Evolutionary conservation across 75 land plant species (phyloP).

Genomic region (Adiantum capillusveneris): DNA sequence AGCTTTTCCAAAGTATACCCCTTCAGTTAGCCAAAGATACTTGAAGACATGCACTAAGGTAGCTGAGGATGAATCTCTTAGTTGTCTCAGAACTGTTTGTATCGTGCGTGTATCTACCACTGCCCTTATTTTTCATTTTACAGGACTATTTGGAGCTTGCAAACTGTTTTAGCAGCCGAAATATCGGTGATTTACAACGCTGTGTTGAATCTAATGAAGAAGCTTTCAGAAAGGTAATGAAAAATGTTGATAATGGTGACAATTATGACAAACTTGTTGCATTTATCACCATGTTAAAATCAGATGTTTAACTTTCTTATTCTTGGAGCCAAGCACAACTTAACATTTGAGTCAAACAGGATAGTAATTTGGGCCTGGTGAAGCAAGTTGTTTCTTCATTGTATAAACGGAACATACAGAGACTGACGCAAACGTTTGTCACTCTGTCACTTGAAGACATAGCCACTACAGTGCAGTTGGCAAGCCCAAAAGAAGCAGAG

Average conservation of each 20-base stretch:
- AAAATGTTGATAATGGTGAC: conserved; percentile 12
- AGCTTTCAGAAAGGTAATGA: conserved; percentile 61
- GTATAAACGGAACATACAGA: conserved; percentile 90
- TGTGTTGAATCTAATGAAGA: conserved; percentile 49
- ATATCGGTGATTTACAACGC: conserved; percentile 56
- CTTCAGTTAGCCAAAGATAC: conserved; percentile 71
- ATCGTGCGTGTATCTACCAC: neutral
- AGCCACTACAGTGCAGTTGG: conserved; percentile 77
- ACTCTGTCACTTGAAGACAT: conserved; percentile 97
- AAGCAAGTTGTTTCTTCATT: conserved; percentile 92
- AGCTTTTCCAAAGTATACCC: conserved; percentile 84
- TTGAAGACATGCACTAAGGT: conserved; percentile 79
- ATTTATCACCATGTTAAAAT: no score
- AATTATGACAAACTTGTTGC: no score
- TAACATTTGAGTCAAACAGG: conserved; percentile 39
- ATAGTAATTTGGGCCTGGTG: conserved; percentile 86
- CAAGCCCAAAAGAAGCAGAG: conserved; percentile 85
- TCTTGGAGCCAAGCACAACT: neutral
- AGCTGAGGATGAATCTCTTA: neutral
- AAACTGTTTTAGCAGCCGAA: conserved; percentile 44
- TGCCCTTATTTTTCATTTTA: neutral
- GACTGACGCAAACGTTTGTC: conserved; percentile 88
- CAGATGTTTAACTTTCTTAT: no score
- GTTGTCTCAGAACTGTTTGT: no score
- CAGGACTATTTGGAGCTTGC: conserved; percentile 72